phyloP scores from a whole-genome alignment of 352 stramenopile genomes.

The Plasmopara muralis region DNA sequence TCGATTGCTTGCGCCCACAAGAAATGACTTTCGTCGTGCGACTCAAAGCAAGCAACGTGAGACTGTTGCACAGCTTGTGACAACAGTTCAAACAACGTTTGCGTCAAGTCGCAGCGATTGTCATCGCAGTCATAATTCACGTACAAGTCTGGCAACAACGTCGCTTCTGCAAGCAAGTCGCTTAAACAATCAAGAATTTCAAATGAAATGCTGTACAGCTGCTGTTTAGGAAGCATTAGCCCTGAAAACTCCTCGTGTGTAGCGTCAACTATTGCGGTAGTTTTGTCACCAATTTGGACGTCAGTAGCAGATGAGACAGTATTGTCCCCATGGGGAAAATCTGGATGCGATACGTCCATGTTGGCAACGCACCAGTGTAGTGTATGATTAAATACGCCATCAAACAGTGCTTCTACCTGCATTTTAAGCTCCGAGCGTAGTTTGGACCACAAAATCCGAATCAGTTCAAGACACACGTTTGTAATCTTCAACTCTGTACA shows the following conservation, averaged over 20 bases:
- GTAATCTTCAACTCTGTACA: constrained; percentile 49
- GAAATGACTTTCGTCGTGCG: constrained; percentile 64
- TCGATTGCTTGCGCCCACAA: constrained; percentile 59
- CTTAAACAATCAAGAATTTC: constrained; percentile 90
- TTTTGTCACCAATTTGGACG: constrained; percentile 10
- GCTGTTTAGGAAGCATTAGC: constrained; percentile 38
- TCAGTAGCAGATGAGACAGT: background rate
- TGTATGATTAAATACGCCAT: constrained; percentile 60
- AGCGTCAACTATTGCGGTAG: constrained; percentile 33
- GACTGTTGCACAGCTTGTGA: constrained; percentile 68
- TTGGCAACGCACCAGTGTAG: constrained; percentile 63
- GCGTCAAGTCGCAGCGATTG: constrained; percentile 87
- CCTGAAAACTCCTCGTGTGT: constrained; percentile 61
- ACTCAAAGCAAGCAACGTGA: constrained; percentile 59
- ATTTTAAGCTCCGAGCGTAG: constrained; percentile 68
- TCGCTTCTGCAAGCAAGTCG: constrained; percentile 94
- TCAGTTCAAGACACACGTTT: constrained; percentile 51
- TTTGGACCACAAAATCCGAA: constrained; percentile 71
- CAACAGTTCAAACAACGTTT: constrained; percentile 94
- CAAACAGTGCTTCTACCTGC: constrained; percentile 72
- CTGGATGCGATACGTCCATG: constrained; percentile 53
- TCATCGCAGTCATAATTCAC: constrained; percentile 99
- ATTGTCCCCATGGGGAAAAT: constrained; percentile 43
- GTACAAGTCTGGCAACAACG: constrained; percentile 95
- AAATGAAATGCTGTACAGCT: constrained; percentile 56